Conservation (phyloP, 257 asterid genomes). For the Fraxinus americana region DNA sequence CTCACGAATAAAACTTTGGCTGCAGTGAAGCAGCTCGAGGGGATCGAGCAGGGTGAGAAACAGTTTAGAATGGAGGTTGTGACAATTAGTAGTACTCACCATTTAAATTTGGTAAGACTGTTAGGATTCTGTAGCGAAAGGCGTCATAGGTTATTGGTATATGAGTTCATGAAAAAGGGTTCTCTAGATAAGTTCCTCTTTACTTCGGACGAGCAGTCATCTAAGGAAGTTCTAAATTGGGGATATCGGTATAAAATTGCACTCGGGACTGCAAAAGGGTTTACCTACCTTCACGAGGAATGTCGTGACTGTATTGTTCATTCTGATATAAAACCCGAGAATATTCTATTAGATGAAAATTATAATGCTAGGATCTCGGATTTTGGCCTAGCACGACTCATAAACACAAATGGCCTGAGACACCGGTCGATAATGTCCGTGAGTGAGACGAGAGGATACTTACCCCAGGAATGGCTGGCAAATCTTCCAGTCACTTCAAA, state of each 20-base stretch:
- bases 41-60: constrained; percentile 48
- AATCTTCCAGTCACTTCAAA: constrained; percentile 41
- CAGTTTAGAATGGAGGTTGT: constrained; percentile 59
- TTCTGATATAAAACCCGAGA: constrained; percentile 59
- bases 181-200: constrained; percentile 44
- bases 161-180: constrained; percentile 58
- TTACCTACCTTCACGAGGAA: constrained; percentile 54
- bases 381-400: constrained; percentile 54
- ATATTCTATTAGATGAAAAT: constrained; percentile 47
- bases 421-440: constrained; percentile 27
- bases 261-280: constrained; percentile 45
- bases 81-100: constrained; percentile 53
- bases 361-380: constrained; percentile 50
- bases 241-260: constrained; percentile 39
- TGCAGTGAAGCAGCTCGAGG: constrained; percentile 55
- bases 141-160: constrained; percentile 44
- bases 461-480: constrained; percentile 56
- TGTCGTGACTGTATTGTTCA: constrained; percentile 51
- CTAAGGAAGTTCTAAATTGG: constrained; percentile 38
- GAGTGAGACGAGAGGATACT: constrained; percentile 60
- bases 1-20: constrained; percentile 33
- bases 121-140: constrained; percentile 51
- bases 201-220: neutral
- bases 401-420: constrained; percentile 35
- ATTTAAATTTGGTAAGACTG: constrained; percentile 55